Evolutionary conservation across 306 rosid species (phyloP).

Genomic region (Crataegus laevigata): DNA sequence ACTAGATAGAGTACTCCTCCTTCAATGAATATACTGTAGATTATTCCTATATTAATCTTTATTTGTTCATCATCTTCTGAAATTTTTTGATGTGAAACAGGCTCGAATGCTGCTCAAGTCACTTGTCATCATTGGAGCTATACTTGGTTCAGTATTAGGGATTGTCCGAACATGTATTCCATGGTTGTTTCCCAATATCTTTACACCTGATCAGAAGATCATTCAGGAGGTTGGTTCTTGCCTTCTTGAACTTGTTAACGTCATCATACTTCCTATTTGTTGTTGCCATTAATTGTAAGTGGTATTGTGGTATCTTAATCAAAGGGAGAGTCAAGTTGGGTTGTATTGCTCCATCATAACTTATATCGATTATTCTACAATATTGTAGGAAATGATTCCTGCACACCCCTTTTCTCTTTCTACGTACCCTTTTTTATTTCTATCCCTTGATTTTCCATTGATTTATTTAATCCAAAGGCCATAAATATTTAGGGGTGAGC

Average conservation of each 20-base stretch:
- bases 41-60: not conserved
- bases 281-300: not conserved
- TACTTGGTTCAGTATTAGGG: constrained; percentile 57
- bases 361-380: not conserved
- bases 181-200: constrained; percentile 69
- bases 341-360: not conserved
- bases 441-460: too few species aligned
- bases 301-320: not conserved
- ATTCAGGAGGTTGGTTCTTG: constrained; percentile 57
- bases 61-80: constrained; percentile 9
- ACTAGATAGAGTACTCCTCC: not conserved
- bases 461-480: too few species aligned
- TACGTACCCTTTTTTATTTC: too few species aligned
- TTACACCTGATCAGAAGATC: constrained; percentile 66
- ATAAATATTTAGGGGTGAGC: too few species aligned
- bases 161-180: constrained; percentile 62
- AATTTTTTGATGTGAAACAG: constrained; percentile 28
- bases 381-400: too few species aligned
- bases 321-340: not conserved
- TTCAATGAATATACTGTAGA: not conserved
- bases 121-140: constrained; percentile 58
- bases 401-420: too few species aligned
- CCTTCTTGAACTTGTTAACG: not conserved
- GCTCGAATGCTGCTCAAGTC: constrained; percentile 73
- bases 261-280: not conserved